Base-by-base conservation (phyloP, 1,139 yeast species). In the Groenewaldozyma auringiensis region DNA sequence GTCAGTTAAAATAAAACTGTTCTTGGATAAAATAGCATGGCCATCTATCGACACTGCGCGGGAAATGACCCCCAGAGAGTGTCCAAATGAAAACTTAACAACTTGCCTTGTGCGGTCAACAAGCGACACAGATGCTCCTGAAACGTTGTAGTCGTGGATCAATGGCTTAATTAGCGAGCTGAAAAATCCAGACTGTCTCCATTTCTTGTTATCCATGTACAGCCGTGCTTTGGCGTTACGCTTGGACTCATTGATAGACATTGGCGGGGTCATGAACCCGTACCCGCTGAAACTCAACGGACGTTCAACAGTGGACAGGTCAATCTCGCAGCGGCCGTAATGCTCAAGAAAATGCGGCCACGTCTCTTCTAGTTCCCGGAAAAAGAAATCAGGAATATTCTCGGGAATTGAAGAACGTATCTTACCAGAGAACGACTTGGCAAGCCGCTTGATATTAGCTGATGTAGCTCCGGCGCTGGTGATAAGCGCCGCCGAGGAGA, bases 271-370 rank as follows among this genome's bases (percentile, higher is more conserved):
- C 68, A 82, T 69, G 45, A 78, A 67, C 1, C 78, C 77, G 9
- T 62, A 62, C 9, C 67, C 67, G 16, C 65, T 60, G 50, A 76
- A 69, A 52, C 81, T 75, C 0, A 71, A 62, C 0, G 89, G 92
- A 46, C 78, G 68, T 1, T 74, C 71, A 1, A 80, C 72, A 11
- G 65, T 65, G 1, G 84, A 77, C 16, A 82, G 61, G 51, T 81
- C 79, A 73, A 74, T 68, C 53, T 70, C 72, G 1, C 83, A 82
- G 65, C 70, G 72, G 18, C 82, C 74, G 54, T 82, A 82, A 2
- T 72, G 71, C 50, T 81, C 87, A 20, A 79, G 60, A 53, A 80
- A 82, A 54, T 80, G 81, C 3, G 80, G 71, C 60, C 70, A 76
- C 0, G 85, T 78, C 48, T 77, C 60, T 21, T 56, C 60, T 3